Percentiles rank a stretch among this genome's conserved stretches.
These are phyloP conservation scores for Scortechinia acanthostroma DNA, from an alignment of 2,329 filamentous ascomycete genomes.

Conservation along the genomic window DNA sequence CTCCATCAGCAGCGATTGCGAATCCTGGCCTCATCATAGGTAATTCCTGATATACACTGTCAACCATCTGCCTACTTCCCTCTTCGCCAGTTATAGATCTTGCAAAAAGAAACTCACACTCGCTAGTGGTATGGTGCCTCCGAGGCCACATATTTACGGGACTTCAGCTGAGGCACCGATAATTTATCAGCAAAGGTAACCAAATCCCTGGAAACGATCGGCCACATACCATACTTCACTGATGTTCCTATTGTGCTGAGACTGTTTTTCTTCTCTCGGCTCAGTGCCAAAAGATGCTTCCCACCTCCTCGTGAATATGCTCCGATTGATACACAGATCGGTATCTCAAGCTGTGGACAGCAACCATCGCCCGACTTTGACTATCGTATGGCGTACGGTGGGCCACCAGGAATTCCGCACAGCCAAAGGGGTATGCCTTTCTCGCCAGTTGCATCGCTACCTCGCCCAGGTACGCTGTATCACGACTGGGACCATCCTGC, in stretches of 20 bases:
- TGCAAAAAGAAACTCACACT: neutral
- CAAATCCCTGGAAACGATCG: too few species aligned
- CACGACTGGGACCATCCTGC: slow-evolving; percentile 21
- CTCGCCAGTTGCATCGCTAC: neutral
- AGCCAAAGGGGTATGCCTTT: too few species aligned
- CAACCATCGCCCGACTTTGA: neutral
- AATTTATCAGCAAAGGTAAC: neutral
- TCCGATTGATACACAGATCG: neutral
- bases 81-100: neutral
- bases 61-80: slow-evolving; percentile 7
- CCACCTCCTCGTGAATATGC: neutral
- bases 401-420: too few species aligned
- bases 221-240: too few species aligned
- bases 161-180: neutral
- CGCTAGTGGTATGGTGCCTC: neutral
- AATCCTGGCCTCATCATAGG: slow-evolving; percentile 13
- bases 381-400: too few species aligned
- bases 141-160: neutral
- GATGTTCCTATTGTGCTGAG: too few species aligned
- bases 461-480: slow-evolving; percentile 9
- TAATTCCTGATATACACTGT: slow-evolving; percentile 18
- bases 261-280: too few species aligned
- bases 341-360: neutral
- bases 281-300: neutral
- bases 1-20: slow-evolving; percentile 8